These are phyloP conservation scores for Pseudopyricularia javanii DNA, from an alignment of 2,329 filamentous ascomycete species.

Conservation along the genomic window DNA sequence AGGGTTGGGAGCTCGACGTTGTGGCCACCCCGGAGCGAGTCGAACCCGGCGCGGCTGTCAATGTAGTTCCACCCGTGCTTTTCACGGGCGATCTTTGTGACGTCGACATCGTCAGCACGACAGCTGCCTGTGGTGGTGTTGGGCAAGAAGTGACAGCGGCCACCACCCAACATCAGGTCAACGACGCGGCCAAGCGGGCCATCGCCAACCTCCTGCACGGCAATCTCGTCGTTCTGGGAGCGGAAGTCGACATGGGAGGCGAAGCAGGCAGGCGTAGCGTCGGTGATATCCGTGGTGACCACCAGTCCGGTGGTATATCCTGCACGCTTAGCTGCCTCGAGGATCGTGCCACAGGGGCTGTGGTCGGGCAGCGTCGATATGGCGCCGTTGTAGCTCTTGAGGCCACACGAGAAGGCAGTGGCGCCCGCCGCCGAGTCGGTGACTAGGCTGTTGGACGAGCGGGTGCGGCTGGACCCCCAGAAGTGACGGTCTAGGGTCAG, in stretches of 20 bases:
- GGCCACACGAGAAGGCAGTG: constrained; percentile 85
- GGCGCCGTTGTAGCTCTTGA: constrained; percentile 94
- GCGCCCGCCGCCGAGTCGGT: constrained; percentile 96
- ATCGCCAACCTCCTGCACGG: constrained; percentile 81
- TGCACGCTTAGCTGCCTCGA: constrained; percentile 85
- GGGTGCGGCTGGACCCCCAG: constrained; percentile 79
- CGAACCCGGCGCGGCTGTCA: constrained; percentile 60
- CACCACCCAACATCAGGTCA: constrained; percentile 86
- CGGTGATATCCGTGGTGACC: constrained; percentile 87
- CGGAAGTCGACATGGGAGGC: constrained; percentile 75
- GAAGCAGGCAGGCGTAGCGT: constrained; percentile 94
- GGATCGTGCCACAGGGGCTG: constrained; percentile 76
- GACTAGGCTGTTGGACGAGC: constrained; percentile 72
- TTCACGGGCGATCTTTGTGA: constrained; percentile 59
- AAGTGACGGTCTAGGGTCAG: constrained; percentile 78
- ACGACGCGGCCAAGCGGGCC: constrained; percentile 78
- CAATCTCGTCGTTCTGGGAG: constrained; percentile 78
- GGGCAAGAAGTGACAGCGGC: constrained; percentile 82
- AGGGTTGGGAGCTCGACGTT: constrained; percentile 67
- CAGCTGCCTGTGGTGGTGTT: constrained; percentile 76
- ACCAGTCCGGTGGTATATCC: constrained; percentile 90
- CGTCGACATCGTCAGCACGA: constrained; percentile 64
- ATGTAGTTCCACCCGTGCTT: constrained; percentile 73
- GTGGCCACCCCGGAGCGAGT: constrained; percentile 55
- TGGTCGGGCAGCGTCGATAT: constrained; percentile 81